Conservation (phyloP, 805 yeast genomes). For the Ogataea nakhonphanomensis region DNA sequence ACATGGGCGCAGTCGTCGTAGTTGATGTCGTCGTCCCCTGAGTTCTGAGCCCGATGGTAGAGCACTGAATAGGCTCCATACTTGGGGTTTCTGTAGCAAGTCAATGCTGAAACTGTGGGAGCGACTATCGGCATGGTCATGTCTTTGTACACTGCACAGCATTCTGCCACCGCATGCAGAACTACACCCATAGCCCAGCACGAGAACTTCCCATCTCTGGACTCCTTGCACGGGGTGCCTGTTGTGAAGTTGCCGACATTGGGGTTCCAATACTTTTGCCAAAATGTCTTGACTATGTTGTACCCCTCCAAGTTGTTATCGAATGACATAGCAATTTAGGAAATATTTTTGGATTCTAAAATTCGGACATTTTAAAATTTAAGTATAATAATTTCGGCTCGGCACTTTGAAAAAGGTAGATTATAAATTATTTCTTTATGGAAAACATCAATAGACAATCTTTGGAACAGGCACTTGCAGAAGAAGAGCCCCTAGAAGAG, state of each 20-base stretch:
- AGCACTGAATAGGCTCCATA: constrained; percentile 61
- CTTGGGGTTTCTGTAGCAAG: constrained; percentile 48
- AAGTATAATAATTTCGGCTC: background rate
- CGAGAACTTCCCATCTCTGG: constrained; percentile 51
- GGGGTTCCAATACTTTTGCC: constrained; percentile 41
- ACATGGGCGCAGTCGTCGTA: constrained; percentile 76
- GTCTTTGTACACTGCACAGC: constrained; percentile 50
- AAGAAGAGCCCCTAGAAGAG: background rate
- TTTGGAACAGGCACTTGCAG: background rate
- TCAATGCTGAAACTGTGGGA: constrained; percentile 48
- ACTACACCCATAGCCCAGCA: constrained; percentile 70
- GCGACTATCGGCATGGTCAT: constrained; percentile 52
- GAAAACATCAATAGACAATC: no score
- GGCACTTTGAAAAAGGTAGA: background rate
- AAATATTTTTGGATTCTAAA: background rate
- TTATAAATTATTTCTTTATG: no score
- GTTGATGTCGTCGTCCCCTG: constrained; percentile 60
- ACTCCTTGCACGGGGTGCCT: constrained; percentile 38
- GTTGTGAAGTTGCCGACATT: constrained; percentile 39
- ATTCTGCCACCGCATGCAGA: constrained; percentile 64
- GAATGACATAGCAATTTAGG: constrained; percentile 19
- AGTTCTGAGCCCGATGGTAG: constrained; percentile 48
- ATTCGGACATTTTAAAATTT: background rate
- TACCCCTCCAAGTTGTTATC: constrained; percentile 36
- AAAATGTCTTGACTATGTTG: constrained; percentile 37